Evolutionary conservation across 2,329 filamentous ascomycete species (phyloP).

Genomic region (Pezicula neosporulosa): DNA sequence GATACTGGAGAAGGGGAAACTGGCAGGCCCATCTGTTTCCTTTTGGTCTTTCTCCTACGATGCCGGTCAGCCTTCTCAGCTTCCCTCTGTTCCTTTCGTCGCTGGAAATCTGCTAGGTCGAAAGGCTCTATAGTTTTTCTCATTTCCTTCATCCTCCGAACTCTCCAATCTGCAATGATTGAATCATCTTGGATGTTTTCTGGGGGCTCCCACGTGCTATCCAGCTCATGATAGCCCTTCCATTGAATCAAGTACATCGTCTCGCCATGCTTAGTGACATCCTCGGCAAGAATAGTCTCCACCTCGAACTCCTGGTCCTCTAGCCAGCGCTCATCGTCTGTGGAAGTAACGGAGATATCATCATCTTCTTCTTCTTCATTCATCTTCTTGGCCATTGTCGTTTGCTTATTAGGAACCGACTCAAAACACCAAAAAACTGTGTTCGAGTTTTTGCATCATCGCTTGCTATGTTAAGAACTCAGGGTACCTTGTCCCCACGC

Average conservation of each 20-base stretch:
- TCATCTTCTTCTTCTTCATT: slow-evolving; percentile 39
- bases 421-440: slow-evolving; percentile 7
- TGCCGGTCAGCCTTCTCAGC: slow-evolving; percentile 15
- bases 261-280: slow-evolving; percentile 26
- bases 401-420: background rate
- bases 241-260: slow-evolving; percentile 60
- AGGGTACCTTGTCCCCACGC: too few relatives aligned
- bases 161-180: slow-evolving; percentile 31
- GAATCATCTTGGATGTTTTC: slow-evolving; percentile 34
- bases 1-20: slow-evolving; percentile 9
- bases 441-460: too few relatives aligned
- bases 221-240: slow-evolving; percentile 54
- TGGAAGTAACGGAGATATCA: slow-evolving; percentile 55
- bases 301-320: slow-evolving; percentile 27
- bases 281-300: slow-evolving; percentile 49
- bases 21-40: slow-evolving; percentile 9
- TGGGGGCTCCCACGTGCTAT: slow-evolving; percentile 51
- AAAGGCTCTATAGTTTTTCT: slow-evolving; percentile 15
- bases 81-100: background rate
- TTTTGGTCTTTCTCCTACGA: slow-evolving; percentile 16
- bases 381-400: background rate
- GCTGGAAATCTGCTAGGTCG: slow-evolving; percentile 17
- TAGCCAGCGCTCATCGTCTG: slow-evolving; percentile 11
- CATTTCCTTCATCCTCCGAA: slow-evolving; percentile 14
- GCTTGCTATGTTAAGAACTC: too few relatives aligned